Conservation (phyloP, 768 basidiomycete genomes). For the Agaricus blazei region DNA sequence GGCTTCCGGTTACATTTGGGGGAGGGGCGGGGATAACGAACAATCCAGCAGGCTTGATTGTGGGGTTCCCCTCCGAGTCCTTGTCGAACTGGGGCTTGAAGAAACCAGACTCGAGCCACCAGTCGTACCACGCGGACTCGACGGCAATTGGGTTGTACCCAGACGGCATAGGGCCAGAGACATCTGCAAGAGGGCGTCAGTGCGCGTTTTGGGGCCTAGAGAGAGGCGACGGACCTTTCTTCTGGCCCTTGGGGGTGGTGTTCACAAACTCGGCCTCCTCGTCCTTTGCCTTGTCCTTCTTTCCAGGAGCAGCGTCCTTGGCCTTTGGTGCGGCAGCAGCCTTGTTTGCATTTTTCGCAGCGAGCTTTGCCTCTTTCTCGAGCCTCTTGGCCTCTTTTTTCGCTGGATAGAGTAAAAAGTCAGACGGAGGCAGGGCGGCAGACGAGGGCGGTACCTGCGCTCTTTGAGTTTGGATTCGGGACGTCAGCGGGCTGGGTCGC, state of each 20-base stretch:
- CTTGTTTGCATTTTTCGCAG: slow-evolving; percentile 59
- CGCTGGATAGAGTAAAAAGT: slow-evolving; percentile 29
- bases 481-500: slow-evolving; percentile 2
- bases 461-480: slow-evolving; percentile 35
- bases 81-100: slow-evolving; percentile 66
- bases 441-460: slow-evolving; percentile 26
- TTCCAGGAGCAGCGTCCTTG: slow-evolving; percentile 73
- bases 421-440: background rate
- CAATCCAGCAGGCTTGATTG: slow-evolving; percentile 46
- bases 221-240: slow-evolving; percentile 65
- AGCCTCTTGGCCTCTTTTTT: slow-evolving; percentile 84
- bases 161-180: slow-evolving; percentile 81
- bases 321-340: slow-evolving; percentile 30
- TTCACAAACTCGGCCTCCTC: slow-evolving; percentile 77
- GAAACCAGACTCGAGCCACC: slow-evolving; percentile 91
- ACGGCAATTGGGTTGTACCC: slow-evolving; percentile 95
- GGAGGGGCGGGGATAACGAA: slow-evolving; percentile 92
- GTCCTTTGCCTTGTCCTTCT: slow-evolving; percentile 43
- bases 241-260: slow-evolving; percentile 83
- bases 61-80: slow-evolving; percentile 49
- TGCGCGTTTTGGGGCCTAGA: background rate
- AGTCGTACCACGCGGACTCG: slow-evolving; percentile 96
- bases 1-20: slow-evolving; percentile 92
- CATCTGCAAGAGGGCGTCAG: slow-evolving; percentile 43
- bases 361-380: slow-evolving; percentile 75